Percentiles rank a stretch among this genome's conserved stretches.
Conservation (phyloP, 2,329 filamentous ascomycete genomes). For the Exophiala oligosperma region DNA sequence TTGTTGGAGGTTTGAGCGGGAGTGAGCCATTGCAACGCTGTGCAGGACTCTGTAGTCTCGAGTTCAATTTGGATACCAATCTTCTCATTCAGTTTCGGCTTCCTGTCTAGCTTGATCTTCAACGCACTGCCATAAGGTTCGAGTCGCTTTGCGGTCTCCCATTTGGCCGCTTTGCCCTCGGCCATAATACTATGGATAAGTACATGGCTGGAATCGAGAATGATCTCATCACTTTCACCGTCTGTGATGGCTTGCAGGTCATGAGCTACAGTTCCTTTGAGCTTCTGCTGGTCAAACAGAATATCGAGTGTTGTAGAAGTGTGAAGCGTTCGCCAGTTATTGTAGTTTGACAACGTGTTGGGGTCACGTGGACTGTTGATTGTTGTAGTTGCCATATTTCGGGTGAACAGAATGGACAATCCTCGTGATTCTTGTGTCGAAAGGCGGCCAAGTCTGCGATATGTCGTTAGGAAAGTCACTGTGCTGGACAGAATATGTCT, state of each 20-base stretch:
- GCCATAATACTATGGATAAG: slow-evolving; percentile 71
- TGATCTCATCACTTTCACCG: slow-evolving; percentile 69
- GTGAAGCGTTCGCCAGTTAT: slow-evolving; percentile 80
- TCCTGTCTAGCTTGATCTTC: slow-evolving; percentile 49
- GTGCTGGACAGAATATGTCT: neutral
- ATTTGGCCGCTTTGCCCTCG: slow-evolving; percentile 64
- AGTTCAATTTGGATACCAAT: slow-evolving; percentile 64
- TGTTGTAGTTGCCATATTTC: slow-evolving; percentile 34
- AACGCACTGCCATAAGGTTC: slow-evolving; percentile 65
- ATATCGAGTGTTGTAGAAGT: slow-evolving; percentile 79
- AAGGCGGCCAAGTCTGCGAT: neutral
- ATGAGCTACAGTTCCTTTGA: slow-evolving; percentile 75
- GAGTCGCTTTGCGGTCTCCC: slow-evolving; percentile 67
- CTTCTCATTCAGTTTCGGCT: slow-evolving; percentile 46
- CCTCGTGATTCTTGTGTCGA: neutral
- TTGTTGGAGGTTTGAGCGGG: slow-evolving; percentile 93
- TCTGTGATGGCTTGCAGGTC: slow-evolving; percentile 76
- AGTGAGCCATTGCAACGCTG: slow-evolving; percentile 92
- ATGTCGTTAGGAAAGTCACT: neutral
- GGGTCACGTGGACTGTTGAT: slow-evolving; percentile 67
- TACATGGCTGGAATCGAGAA: slow-evolving; percentile 86
- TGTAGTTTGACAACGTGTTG: slow-evolving; percentile 89
- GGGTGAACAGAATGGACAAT: neutral
- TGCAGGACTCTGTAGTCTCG: slow-evolving; percentile 83
- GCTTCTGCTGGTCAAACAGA: slow-evolving; percentile 75